Conservation (phyloP, 2,329 filamentous ascomycete species). For the Penicillium sp. region DNA sequence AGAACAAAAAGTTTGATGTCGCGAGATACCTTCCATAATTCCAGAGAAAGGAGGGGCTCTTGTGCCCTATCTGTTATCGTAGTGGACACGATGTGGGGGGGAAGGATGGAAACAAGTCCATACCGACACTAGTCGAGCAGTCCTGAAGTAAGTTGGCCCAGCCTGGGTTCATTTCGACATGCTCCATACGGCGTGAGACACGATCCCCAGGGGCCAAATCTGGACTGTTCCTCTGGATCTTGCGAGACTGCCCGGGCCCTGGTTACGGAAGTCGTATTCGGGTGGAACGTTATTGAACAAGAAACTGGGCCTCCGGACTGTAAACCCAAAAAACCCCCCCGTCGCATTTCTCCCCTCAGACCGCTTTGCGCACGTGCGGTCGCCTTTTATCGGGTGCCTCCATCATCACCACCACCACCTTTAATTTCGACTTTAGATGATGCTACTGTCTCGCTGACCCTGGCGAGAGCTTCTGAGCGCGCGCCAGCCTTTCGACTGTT, state of each 20-base stretch:
- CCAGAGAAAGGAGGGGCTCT: constrained; percentile 16
- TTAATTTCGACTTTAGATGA: constrained; percentile 9
- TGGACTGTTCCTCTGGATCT: background rate
- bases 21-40: background rate
- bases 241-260: background rate
- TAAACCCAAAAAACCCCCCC: background rate
- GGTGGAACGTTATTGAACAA: constrained; percentile 11
- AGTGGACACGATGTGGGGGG: constrained; percentile 24
- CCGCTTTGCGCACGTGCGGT: constrained; percentile 35
- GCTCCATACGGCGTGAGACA: constrained; percentile 11
- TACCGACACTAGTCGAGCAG: constrained; percentile 7
- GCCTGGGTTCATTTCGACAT: constrained; percentile 9
- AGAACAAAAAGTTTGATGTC: background rate
- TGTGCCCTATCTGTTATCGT: constrained; percentile 24
- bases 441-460: constrained; percentile 12
- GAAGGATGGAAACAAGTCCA: constrained; percentile 15
- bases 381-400: constrained; percentile 17
- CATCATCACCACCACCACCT: background rate
- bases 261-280: background rate
- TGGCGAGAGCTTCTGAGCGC: background rate
- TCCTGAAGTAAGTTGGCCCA: constrained; percentile 4
- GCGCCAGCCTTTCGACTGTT: background rate
- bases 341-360: constrained; percentile 15
- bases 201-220: constrained; percentile 9
- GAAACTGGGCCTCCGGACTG: background rate